Evolutionary conservation across 1,284 basidiomycete genomes (phyloP).

Genomic region (Rhizoctonia solani): DNA sequence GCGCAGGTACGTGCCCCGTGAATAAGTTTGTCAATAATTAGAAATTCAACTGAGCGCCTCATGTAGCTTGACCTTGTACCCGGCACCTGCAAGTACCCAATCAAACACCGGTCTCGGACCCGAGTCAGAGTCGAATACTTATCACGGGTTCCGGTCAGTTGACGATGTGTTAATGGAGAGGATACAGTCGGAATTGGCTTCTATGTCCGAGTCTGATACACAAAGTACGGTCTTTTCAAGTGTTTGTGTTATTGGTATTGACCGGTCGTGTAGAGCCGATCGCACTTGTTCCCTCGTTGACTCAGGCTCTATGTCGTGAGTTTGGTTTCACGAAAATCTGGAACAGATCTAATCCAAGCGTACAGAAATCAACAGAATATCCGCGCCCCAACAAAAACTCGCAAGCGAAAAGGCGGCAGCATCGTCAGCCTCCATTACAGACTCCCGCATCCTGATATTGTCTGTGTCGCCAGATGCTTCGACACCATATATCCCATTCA

Average conservation of each 20-base stretch:
- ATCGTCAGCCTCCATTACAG: constrained; percentile 56
- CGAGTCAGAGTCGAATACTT: constrained; percentile 73
- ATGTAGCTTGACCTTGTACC: constrained; percentile 70
- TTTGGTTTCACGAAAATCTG: constrained; percentile 25
- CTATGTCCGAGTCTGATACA: constrained; percentile 52
- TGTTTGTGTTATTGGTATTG: constrained; percentile 36
- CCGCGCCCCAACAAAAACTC: constrained; percentile 47
- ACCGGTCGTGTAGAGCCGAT: constrained; percentile 50
- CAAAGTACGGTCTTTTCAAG: constrained; percentile 52
- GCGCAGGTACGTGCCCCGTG: constrained; percentile 68
- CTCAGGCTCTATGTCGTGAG: constrained; percentile 89
- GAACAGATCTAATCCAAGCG: constrained; percentile 20
- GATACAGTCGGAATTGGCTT: constrained; percentile 64
- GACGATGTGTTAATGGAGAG: constrained; percentile 67
- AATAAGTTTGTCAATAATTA: neutral
- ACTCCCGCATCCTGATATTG: constrained; percentile 87
- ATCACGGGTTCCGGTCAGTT: constrained; percentile 78
- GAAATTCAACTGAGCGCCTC: constrained; percentile 13
- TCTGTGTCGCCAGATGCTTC: constrained; percentile 90
- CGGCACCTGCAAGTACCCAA: constrained; percentile 53
- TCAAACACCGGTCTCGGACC: constrained; percentile 45
- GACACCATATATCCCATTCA: constrained; percentile 91
- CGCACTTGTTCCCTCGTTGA: constrained; percentile 82
- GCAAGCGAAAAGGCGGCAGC: constrained; percentile 45
- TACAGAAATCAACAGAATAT: constrained; percentile 84